A percentile compares a stretch with the other conserved stretches of the same genome.
Conservation (phyloP, 106 monocot genomes). For the Platanthera guangdongensis region DNA sequence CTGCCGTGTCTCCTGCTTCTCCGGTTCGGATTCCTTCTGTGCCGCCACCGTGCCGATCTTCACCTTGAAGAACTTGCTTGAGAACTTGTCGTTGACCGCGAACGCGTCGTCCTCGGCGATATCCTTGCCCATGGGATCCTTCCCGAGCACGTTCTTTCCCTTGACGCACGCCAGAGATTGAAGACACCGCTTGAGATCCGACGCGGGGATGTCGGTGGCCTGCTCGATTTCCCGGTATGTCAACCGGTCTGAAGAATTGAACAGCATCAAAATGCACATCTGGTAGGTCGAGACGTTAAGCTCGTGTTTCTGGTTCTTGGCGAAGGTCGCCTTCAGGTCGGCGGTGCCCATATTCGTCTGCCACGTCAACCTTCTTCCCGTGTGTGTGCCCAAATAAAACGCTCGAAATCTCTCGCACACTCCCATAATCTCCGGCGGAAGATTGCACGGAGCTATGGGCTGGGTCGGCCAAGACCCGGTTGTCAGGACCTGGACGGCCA, state of each 20-base stretch:
- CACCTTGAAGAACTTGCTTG: slow-evolving; percentile 71
- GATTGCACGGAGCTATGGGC: slow-evolving; percentile 55
- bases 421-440: slow-evolving; percentile 70
- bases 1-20: slow-evolving; percentile 80
- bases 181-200: slow-evolving; percentile 68
- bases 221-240: slow-evolving; percentile 58
- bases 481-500: slow-evolving; percentile 77
- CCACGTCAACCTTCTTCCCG: slow-evolving; percentile 84
- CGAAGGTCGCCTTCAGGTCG: slow-evolving; percentile 72
- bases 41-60: slow-evolving; percentile 77
- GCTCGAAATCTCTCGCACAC: slow-evolving; percentile 65
- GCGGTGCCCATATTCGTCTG: slow-evolving; percentile 95
- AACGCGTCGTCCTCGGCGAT: slow-evolving; percentile 66
- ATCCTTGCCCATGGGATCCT: slow-evolving; percentile 78
- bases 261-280: slow-evolving; percentile 94
- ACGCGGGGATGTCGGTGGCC: slow-evolving; percentile 48
- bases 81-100: slow-evolving; percentile 73
- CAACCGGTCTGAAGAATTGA: slow-evolving; percentile 65
- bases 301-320: slow-evolving; percentile 66
- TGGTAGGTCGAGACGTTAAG: slow-evolving; percentile 88
- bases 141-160: slow-evolving; percentile 75
- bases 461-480: slow-evolving; percentile 95
- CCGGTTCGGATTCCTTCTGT: slow-evolving; percentile 74
- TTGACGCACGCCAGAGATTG: slow-evolving; percentile 88
- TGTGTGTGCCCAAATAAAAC: slow-evolving; percentile 89